Evolutionary conservation across 257 asterid species (phyloP).

Genomic region (Nicotiana noctiflora): DNA sequence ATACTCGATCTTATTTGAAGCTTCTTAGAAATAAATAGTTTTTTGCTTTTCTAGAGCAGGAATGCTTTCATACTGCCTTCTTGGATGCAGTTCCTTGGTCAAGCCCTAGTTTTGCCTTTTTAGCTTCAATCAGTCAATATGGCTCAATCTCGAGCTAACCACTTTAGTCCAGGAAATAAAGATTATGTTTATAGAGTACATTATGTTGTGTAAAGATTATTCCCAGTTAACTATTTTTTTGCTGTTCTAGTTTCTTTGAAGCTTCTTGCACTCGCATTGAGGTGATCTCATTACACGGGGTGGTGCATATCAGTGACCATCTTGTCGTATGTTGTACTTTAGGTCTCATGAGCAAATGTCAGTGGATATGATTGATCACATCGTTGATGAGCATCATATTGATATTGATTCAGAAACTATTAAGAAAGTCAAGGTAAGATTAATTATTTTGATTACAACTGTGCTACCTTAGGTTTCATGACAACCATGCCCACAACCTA

Average conservation of each 20-base stretch:
- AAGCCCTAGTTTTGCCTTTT: not conserved
- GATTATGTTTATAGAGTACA: not conserved
- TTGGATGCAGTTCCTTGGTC: not conserved
- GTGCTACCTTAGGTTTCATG: constrained; percentile 11
- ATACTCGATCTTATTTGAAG: not conserved
- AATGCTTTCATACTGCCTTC: not conserved
- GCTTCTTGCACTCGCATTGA: not conserved
- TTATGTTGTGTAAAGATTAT: not conserved
- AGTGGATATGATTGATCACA: constrained; percentile 67
- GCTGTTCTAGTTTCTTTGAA: constrained; percentile 7
- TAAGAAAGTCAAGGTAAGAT: constrained; percentile 67
- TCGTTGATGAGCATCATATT: constrained; percentile 68
- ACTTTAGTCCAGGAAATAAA: not conserved
- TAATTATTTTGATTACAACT: constrained; percentile 6
- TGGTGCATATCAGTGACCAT: not conserved
- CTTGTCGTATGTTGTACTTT: not conserved
- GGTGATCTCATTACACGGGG: not conserved
- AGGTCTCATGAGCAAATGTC: constrained; percentile 98
- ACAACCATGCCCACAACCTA: not conserved
- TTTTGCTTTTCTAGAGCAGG: not conserved
- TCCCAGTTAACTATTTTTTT: not conserved
- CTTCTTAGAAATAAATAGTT: not conserved
- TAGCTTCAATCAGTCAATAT: not conserved
- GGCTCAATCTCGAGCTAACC: not conserved
- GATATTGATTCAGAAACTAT: constrained; percentile 52